Evolutionary conservation across 2,329 filamentous ascomycete genomes (phyloP).

Genomic region (Monosporascus sp.): DNA sequence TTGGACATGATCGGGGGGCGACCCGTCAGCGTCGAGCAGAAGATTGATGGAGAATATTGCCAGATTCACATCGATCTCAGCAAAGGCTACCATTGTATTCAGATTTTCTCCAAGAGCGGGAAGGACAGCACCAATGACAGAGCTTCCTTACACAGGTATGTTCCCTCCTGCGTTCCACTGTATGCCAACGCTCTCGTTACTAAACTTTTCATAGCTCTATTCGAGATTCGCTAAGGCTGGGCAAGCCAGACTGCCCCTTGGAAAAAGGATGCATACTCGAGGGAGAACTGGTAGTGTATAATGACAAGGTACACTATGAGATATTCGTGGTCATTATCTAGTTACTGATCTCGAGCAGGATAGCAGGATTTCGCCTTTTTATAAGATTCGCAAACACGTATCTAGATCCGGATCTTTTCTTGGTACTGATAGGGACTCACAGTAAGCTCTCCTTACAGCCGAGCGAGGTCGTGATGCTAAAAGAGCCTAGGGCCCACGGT

Average conservation of each 20-base stretch:
- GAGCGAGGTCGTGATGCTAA: constrained; percentile 11
- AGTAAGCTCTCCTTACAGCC: constrained; percentile 36
- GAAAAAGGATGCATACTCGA: constrained; percentile 69
- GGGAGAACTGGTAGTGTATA: constrained; percentile 77
- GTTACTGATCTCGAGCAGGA: constrained; percentile 33
- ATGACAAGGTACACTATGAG: constrained; percentile 42
- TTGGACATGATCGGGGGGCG: constrained; percentile 54
- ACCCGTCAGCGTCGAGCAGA: constrained; percentile 69
- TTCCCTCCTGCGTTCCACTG: not conserved
- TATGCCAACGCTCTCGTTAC: not conserved
- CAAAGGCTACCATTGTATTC: constrained; percentile 50
- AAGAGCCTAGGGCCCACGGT: constrained; percentile 33
- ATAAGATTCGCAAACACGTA: constrained; percentile 78
- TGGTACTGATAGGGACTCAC: constrained; percentile 63
- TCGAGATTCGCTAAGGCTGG: constrained; percentile 58
- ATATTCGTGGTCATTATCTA: not conserved
- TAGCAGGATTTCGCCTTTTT: constrained; percentile 64
- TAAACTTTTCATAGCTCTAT: constrained; percentile 43
- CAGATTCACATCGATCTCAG: constrained; percentile 75
- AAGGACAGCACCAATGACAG: constrained; percentile 80
- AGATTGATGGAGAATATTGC: constrained; percentile 86
- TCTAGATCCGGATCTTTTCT: constrained; percentile 65
- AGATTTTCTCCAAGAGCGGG: constrained; percentile 88
- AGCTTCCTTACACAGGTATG: constrained; percentile 49
- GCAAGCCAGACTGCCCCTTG: constrained; percentile 51